Evolutionary conservation across 1,139 yeast genomes (phyloP), one percentile per base, ranked within the genome.

Genomic region (Kodamaea anthophila): DNA sequence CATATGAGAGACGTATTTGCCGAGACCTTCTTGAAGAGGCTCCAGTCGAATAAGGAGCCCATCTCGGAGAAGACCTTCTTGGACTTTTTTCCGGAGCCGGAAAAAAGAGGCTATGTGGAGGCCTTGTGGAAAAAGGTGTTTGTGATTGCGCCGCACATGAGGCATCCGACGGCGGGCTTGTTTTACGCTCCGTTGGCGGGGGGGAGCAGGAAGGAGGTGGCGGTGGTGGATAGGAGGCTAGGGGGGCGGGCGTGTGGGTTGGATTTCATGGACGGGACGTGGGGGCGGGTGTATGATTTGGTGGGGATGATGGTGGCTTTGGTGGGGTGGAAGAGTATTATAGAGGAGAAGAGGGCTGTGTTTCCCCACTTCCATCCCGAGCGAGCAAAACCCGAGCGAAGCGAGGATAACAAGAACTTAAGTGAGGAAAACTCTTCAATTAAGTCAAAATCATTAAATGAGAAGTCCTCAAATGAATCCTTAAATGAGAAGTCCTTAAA

Each of bases 271-370:
- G n/a, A n/a, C n/a, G n/a, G n/a, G n/a, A 60, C 68, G 2, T 65
- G 70, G 70, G 71, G 71, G 5, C 51, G 66, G 32, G 47, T 61
- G 25, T 65, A 63, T 39, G 68, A 64, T 34, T 41, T 65, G 21
- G 37, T 65, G 27, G 54, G 69, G 3, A 48, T 59, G 18, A 47
- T 65, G 23, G 53, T 60, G 1, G 68, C 70, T 2, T 34, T 52
- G 12, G 48, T 55, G 18, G 71, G 71, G 2, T 65, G 72, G 72
- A 69, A 65, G 32, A 42, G 44, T 25, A 32, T 54, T 24, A 56
- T 59, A 18, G 30, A 37, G 3, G 26, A 58, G 23, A 55, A 55
- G 33, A 50, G 48, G 29, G 25, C 37, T 13, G 47, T 53, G 5
- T 50, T 56, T 32, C 14, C 26, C 19, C n/a, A n/a, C n/a, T n/a